Conservation (phyloP, 1,284 basidiomycete genomes). For the Fomitopsis betulina region DNA sequence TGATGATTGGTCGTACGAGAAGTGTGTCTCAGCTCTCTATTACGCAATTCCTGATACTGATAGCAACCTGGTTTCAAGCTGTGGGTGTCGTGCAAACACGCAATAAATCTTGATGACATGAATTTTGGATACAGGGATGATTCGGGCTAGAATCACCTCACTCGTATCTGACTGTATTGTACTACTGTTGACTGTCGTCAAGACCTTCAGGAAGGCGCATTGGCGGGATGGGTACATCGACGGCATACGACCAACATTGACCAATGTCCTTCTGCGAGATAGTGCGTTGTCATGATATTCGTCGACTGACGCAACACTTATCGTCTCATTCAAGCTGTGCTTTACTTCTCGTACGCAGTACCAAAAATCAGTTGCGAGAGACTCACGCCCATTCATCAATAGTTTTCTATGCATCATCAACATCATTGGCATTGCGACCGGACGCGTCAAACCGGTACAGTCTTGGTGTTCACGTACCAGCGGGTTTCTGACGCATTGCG, state of each 20-base stretch:
- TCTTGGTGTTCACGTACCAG: background rate
- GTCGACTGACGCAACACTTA: background rate
- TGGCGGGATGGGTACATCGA: background rate
- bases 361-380: background rate
- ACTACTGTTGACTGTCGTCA: background rate
- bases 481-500: background rate
- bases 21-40: background rate
- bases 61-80: too few relatives aligned
- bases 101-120: too few relatives aligned
- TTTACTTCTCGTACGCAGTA: background rate
- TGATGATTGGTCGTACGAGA: background rate
- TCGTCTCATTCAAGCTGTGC: background rate
- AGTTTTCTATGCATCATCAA: background rate
- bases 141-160: background rate
- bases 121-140: background rate
- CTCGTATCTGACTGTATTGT: background rate
- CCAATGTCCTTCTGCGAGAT: background rate
- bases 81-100: too few relatives aligned
- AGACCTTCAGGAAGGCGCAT: background rate
- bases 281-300: background rate
- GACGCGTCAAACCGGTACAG: background rate
- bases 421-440: background rate
- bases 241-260: background rate
- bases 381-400: background rate
- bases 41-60: too few relatives aligned